phyloP scores from a whole-genome alignment of 305 asterid species.

The Solanum chacoense region DNA sequence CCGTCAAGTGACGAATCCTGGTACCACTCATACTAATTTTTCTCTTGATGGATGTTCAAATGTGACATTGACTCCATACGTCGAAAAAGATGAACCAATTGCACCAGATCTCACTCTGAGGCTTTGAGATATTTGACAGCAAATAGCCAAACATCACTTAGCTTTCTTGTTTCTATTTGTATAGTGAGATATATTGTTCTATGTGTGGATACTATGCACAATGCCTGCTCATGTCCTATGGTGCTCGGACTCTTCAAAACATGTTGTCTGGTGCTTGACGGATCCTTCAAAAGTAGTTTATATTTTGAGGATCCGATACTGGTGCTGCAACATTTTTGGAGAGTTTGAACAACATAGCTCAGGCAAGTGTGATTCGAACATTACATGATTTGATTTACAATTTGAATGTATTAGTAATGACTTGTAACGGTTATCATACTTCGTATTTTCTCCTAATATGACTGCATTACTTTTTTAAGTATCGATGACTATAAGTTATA shows the following conservation, averaged over 20 bases:
- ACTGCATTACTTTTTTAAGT: background rate
- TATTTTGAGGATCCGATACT: background rate
- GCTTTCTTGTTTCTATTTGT: background rate
- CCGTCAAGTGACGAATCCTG: slow-evolving; percentile 14
- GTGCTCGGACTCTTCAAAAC: background rate
- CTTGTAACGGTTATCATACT: background rate
- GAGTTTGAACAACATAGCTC: background rate
- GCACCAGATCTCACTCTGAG: slow-evolving; percentile 45
- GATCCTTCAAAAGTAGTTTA: background rate
- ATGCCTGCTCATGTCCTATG: background rate
- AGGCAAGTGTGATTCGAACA: background rate
- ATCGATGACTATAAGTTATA: background rate
- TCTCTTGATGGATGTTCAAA: slow-evolving; percentile 13
- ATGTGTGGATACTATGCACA: background rate
- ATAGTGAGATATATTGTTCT: slow-evolving; percentile 7
- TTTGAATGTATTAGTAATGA: background rate
- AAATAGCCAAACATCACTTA: background rate
- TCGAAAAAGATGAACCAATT: slow-evolving; percentile 13
- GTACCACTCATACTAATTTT: slow-evolving; percentile 11
- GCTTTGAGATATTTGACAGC: slow-evolving; percentile 19
- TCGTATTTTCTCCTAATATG: background rate
- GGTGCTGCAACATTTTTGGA: background rate
- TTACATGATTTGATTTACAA: background rate
- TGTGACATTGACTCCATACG: slow-evolving; percentile 2
- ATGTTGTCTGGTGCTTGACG: background rate